A percentile compares a stretch with the other conserved stretches of the same genome.
Evolutionary conservation across 1,139 yeast species (phyloP).

Genomic region (Yamadazyma triangularis): DNA sequence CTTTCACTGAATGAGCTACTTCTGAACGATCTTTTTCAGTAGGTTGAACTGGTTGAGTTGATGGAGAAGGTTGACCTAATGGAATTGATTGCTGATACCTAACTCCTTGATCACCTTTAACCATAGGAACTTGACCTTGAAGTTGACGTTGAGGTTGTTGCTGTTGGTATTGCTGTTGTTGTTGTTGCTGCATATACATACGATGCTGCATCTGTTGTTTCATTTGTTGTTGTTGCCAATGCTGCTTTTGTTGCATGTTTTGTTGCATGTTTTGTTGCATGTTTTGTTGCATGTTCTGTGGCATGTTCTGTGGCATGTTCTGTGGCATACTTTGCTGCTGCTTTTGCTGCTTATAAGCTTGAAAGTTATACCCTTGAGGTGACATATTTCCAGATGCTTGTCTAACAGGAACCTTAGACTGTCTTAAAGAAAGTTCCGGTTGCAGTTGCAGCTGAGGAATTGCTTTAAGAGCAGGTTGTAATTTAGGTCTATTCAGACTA

Average conservation of each 20-base stretch:
- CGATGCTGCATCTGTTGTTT: slow-evolving; percentile 10
- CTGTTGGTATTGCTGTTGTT: slow-evolving; percentile 4
- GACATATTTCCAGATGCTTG: too few relatives aligned
- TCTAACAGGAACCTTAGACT: too few relatives aligned
- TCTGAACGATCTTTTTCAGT: too few relatives aligned
- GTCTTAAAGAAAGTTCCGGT: neutral
- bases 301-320: slow-evolving; percentile 1
- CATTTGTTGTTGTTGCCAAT: slow-evolving; percentile 6
- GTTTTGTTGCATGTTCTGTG: slow-evolving; percentile 1
- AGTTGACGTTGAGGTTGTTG: slow-evolving; percentile 1
- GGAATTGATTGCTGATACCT: slow-evolving; percentile 3
- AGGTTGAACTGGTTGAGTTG: slow-evolving; percentile 3
- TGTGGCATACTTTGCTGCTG: neutral
- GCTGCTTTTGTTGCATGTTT: slow-evolving; percentile 3
- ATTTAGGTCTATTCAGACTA: neutral
- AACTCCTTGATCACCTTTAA: neutral
- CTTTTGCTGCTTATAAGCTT: too few relatives aligned
- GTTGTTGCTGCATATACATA: slow-evolving; percentile 4
- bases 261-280: slow-evolving; percentile 1
- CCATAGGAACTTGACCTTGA: neutral
- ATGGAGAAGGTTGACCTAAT: slow-evolving; percentile 2
- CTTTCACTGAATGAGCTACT: neutral
- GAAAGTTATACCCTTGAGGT: too few relatives aligned
- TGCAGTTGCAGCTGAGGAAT: slow-evolving; percentile 4
- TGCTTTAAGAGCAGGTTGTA: slow-evolving; percentile 1